Evolutionary conservation across 306 rosid genomes (phyloP).

Genomic region (Prunus persica): DNA sequence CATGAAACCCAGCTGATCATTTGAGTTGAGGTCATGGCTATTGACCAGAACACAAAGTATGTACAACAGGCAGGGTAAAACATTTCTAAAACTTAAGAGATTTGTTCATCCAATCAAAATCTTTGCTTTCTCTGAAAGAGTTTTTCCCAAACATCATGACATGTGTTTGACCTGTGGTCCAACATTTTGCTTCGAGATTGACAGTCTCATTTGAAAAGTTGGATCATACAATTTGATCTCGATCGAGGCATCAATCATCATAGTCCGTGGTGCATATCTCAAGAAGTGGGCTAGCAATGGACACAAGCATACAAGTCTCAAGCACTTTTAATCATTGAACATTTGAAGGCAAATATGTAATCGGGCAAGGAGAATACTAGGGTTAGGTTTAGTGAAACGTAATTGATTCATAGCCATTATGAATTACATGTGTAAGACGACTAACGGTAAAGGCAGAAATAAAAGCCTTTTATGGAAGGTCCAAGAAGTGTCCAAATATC

Average conservation of each 20-base stretch:
- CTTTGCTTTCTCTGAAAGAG: neutral
- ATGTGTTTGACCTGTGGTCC: slow-evolving; percentile 16
- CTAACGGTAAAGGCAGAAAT: no score
- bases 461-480: no score
- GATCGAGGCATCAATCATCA: slow-evolving; percentile 24
- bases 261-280: slow-evolving; percentile 6
- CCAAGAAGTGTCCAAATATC: no score
- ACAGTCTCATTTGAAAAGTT: neutral
- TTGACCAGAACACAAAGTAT: neutral
- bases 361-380: neutral
- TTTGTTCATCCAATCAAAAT: neutral
- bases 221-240: neutral
- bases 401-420: no score
- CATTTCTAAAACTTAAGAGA: neutral
- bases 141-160: neutral
- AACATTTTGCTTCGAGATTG: neutral
- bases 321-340: neutral
- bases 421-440: no score
- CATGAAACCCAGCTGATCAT: neutral
- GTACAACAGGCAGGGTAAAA: neutral
- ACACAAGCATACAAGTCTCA: neutral
- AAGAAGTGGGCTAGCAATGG: slow-evolving; percentile 28
- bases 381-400: no score
- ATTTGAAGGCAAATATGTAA: neutral
- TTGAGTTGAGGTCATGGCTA: neutral